Evolutionary conservation across 108 stramenopile species (phyloP).

Genomic region (Schizochytrium sp.): DNA sequence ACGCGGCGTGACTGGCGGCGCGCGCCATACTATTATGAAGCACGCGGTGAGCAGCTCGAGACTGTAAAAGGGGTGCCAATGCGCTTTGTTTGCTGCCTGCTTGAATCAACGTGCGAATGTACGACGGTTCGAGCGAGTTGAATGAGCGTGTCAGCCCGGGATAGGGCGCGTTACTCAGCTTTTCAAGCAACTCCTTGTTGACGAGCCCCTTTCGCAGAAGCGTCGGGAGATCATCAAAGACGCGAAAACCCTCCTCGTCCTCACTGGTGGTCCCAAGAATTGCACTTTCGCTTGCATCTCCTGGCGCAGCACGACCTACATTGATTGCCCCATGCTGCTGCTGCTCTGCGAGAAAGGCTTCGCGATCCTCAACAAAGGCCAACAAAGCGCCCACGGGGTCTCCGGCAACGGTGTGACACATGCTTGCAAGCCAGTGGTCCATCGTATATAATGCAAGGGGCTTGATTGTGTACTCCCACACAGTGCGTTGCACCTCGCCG

Average conservation of each 20-base stretch:
- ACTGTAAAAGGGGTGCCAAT: background rate
- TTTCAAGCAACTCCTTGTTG: background rate
- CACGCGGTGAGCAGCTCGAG: background rate
- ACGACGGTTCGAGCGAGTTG: constrained; percentile 3
- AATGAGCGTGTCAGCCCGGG: background rate
- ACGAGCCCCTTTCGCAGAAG: background rate
- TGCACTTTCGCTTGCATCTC: too few relatives aligned
- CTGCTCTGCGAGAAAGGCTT: background rate
- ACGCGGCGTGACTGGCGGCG: background rate
- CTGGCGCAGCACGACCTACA: too few relatives aligned
- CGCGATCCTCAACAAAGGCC: background rate
- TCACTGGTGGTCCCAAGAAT: too few relatives aligned
- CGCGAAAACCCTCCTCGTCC: background rate
- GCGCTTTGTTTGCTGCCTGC: background rate
- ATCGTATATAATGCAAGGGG: background rate
- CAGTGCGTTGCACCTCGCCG: background rate
- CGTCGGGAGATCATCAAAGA: background rate
- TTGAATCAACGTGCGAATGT: background rate
- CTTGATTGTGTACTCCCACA: background rate
- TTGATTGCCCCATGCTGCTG: background rate
- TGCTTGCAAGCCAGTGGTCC: background rate
- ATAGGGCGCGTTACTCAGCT: background rate
- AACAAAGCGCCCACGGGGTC: background rate
- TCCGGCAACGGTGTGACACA: background rate
- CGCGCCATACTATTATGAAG: background rate